Conservation (phyloP, 352 stramenopile species). For the Globisporangium emineosum region DNA sequence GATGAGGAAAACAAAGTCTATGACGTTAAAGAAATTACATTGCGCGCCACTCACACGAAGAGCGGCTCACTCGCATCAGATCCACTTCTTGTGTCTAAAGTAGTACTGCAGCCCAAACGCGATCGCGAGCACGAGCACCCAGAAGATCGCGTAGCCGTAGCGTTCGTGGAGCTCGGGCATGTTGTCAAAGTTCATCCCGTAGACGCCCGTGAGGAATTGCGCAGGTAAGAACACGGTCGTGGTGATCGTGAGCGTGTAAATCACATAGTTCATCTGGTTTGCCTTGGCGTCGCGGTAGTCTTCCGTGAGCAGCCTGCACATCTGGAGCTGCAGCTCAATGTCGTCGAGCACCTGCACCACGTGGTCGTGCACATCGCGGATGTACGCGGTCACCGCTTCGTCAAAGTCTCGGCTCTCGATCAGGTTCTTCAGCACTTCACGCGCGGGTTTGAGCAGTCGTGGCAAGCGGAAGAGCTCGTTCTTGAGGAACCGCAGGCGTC, state of each 20-base stretch:
- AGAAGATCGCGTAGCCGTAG: conserved; percentile 84
- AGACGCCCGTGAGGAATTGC: conserved; percentile 88
- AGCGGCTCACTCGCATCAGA: conserved; percentile 31
- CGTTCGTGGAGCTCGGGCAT: conserved; percentile 83
- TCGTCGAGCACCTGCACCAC: conserved; percentile 77
- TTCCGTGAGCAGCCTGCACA: conserved; percentile 74
- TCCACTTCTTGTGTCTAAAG: conserved; percentile 85
- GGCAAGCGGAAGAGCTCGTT: conserved; percentile 79
- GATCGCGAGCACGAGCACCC: conserved; percentile 70
- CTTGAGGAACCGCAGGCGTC: conserved; percentile 60
- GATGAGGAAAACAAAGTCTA: conserved; percentile 6
- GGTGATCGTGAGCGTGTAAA: conserved; percentile 89
- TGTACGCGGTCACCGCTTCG: conserved; percentile 69
- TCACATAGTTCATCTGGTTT: conserved; percentile 88
- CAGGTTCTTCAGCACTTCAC: conserved; percentile 81
- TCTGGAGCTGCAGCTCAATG: conserved; percentile 80
- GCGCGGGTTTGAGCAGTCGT: conserved; percentile 72
- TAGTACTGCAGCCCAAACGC: conserved; percentile 68
- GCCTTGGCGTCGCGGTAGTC: conserved; percentile 82
- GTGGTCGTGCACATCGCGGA: conserved; percentile 86
- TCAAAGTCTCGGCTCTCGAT: conserved; percentile 84
- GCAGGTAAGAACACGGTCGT: conserved; percentile 86
- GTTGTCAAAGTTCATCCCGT: conserved; percentile 90
- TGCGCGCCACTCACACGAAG: background rate
- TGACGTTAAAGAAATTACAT: conserved; percentile 12